A percentile compares a stretch with the other conserved stretches of the same genome.
Conservation (phyloP, 306 rosid genomes). For the Prosopis cineraria region DNA sequence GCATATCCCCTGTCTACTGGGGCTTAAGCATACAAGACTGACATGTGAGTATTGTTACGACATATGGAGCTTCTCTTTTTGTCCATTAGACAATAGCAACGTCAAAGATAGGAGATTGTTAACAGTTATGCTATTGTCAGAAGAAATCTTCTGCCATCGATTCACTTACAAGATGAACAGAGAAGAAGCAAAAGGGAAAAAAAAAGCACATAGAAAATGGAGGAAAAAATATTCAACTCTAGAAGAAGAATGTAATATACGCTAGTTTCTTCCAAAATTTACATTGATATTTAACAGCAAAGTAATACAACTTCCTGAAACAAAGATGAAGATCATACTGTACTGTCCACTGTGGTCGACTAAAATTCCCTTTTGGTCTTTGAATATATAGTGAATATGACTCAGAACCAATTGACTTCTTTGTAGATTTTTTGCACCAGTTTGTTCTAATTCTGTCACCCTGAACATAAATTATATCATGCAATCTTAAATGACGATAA, state of each 20-base stretch:
- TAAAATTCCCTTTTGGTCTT: neutral
- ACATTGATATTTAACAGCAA: slow-evolving; percentile 7
- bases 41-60: slow-evolving; percentile 18
- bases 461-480: too few species aligned
- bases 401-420: neutral
- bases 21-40: slow-evolving; percentile 9
- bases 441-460: neutral
- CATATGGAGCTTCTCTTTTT: slow-evolving; percentile 21
- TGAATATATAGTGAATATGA: neutral
- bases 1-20: neutral
- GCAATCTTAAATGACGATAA: neutral
- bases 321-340: neutral
- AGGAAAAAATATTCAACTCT: slow-evolving; percentile 13
- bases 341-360: neutral
- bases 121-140: slow-evolving; percentile 1
- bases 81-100: neutral
- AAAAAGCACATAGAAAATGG: neutral
- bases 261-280: slow-evolving; percentile 32
- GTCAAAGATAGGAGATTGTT: neutral
- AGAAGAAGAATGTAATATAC: slow-evolving; percentile 13
- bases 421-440: neutral
- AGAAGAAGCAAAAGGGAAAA: neutral
- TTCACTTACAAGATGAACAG: slow-evolving; percentile 36
- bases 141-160: slow-evolving; percentile 16
- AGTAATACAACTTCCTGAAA: neutral